Conservation (phyloP, 225 moss, liverwort and hornwort genomes). For the Bryum argenteum region DNA sequence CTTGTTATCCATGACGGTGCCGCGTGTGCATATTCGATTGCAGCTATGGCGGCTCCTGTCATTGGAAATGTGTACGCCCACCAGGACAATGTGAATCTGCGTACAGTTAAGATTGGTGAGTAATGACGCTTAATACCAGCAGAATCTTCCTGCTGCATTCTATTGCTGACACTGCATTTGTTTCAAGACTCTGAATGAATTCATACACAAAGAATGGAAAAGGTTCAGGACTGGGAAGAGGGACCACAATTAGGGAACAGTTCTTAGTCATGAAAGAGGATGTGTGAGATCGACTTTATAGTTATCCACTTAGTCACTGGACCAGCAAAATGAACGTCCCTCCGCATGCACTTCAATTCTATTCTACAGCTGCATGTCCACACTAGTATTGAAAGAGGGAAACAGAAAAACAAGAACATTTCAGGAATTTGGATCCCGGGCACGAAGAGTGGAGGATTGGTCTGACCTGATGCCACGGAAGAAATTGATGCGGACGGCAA, state of each 20-base stretch:
- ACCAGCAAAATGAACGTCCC: background rate
- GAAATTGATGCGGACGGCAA: slow-evolving; percentile 59
- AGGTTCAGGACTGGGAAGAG: no score
- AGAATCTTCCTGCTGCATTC: background rate
- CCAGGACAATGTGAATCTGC: slow-evolving; percentile 58
- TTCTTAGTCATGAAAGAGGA: no score
- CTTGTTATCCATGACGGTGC: slow-evolving; percentile 37
- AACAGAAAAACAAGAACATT: background rate
- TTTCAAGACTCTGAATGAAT: background rate
- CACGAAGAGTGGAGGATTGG: background rate
- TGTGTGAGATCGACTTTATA: background rate
- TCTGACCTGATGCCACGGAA: slow-evolving; percentile 46
- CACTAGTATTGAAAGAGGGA: background rate
- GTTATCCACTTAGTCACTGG: background rate
- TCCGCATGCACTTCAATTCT: background rate
- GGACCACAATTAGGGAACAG: no score
- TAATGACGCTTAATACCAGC: background rate
- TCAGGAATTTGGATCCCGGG: background rate
- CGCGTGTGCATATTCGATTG: slow-evolving; percentile 33
- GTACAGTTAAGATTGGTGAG: background rate
- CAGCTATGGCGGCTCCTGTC: slow-evolving; percentile 57
- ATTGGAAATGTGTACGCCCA: slow-evolving; percentile 73
- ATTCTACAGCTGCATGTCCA: background rate
- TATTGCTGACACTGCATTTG: background rate
- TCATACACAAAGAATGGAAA: background rate